Evolutionary conservation across 169 alveolate genomes (phyloP), one percentile per base, ranked within the genome.

Genomic region (Plasmodium coatneyi): DNA sequence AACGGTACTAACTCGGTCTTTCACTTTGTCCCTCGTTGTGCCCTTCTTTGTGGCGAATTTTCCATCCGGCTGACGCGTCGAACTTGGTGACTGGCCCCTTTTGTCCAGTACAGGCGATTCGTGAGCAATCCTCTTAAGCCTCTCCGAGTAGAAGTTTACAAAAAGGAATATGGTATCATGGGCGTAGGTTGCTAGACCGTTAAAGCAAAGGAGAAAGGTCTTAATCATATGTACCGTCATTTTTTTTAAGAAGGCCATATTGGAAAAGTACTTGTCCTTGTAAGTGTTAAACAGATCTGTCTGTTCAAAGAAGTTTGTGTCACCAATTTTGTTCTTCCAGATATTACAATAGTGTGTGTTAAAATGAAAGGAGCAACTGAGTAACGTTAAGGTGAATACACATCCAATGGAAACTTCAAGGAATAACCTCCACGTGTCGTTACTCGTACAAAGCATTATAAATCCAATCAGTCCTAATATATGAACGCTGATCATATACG

Each of bases 361-460:
- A 76, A 87, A 76, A 19, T 87, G 80, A 28, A 87, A 87, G 12
- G 93, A 87, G 25, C 79, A 87, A 32, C 80, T 74, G 56, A 87
- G 43, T 19, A 87, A 79, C 30, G 93, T 76, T 34, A 87, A 52
- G 25, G 93, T 87, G 14, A 87, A 87, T 19, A 87, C 39, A 22
- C 71, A 87, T 3, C 93, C 93, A 0, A 87, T 19, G n/a, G 70
- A 32, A 0, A 87, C 87, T 56, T 87, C 93, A 22, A 78, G 36
- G 39, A 78, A 87, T 87, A 87, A 56, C 34, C 86, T 76, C 2
- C 76, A 25, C 25, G 80, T 87, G 34, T 87, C 93, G 9, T 87
- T 87, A 56, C 93, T 87, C 56, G 79, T 87, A 78, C 93, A 87
- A 3, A 87, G 14, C 93, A 87, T 87, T 54, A 87, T 87, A 34